phyloP scores from a whole-genome alignment of 1,284 basidiomycete genomes.

The Athelia psychrophila region DNA sequence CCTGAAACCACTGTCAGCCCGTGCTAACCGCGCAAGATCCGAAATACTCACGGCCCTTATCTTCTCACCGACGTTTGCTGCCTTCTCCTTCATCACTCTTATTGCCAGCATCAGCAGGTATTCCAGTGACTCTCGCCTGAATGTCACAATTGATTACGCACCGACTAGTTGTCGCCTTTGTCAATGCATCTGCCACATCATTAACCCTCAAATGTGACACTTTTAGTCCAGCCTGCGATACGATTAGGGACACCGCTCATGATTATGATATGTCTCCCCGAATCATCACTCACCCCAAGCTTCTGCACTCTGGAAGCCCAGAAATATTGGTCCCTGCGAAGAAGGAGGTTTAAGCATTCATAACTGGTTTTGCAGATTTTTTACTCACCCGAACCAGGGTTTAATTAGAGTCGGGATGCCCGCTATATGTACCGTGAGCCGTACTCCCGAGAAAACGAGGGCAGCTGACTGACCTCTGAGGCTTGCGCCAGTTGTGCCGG shows the following conservation, averaged over 20 bases:
- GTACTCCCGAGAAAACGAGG: too few relatives aligned
- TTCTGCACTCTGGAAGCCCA: slow-evolving; percentile 68
- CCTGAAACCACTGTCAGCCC: slow-evolving; percentile 25
- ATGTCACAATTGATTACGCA: not conserved
- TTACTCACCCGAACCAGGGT: slow-evolving; percentile 53
- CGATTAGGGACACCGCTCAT: slow-evolving; percentile 2
- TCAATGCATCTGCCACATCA: slow-evolving; percentile 52
- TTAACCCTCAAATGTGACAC: slow-evolving; percentile 45
- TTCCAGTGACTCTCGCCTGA: too few relatives aligned
- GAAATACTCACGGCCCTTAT: slow-evolving; percentile 49
- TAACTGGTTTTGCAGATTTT: not conserved
- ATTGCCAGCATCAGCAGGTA: not conserved
- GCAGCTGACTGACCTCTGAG: slow-evolving; percentile 30
- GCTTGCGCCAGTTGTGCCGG: slow-evolving; percentile 70
- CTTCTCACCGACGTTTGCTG: slow-evolving; percentile 57
- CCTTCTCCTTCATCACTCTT: slow-evolving; percentile 61
- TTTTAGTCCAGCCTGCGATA: slow-evolving; percentile 41
- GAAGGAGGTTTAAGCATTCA: not conserved
- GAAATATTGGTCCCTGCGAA: slow-evolving; percentile 62
- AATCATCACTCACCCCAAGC: slow-evolving; percentile 42
- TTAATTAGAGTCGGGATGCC: slow-evolving; percentile 78
- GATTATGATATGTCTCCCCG: not conserved
- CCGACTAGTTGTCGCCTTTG: slow-evolving; percentile 47
- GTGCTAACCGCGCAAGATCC: not conserved
- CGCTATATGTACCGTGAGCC: slow-evolving; percentile 25